A percentile compares a stretch with the other conserved stretches of the same genome.
Conservation (phyloP, 2,329 filamentous ascomycete species). For the Cladosporium oxysporum region DNA sequence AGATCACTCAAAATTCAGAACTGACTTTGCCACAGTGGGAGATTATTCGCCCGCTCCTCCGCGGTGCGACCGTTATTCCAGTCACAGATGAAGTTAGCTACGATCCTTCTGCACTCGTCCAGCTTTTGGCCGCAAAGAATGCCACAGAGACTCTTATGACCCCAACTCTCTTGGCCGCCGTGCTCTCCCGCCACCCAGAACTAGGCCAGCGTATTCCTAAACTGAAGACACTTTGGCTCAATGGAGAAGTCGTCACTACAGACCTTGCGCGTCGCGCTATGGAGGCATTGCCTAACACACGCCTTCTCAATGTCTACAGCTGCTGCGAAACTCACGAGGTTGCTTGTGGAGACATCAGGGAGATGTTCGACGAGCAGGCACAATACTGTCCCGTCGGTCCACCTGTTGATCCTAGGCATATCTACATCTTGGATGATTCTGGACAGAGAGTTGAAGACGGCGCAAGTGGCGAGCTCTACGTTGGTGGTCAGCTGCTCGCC, state of each 20-base stretch:
- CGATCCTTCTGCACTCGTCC: slow-evolving; percentile 72
- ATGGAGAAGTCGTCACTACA: slow-evolving; percentile 79
- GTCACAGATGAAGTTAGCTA: slow-evolving; percentile 77
- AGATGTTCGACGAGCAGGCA: slow-evolving; percentile 62
- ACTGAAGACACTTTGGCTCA: slow-evolving; percentile 73
- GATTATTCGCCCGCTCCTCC: slow-evolving; percentile 72
- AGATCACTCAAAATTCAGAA: not conserved
- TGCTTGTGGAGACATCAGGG: slow-evolving; percentile 72
- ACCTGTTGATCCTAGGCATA: slow-evolving; percentile 66
- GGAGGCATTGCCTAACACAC: slow-evolving; percentile 66
- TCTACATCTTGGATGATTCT: slow-evolving; percentile 71
- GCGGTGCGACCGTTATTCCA: slow-evolving; percentile 73
- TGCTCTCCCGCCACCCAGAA: slow-evolving; percentile 66
- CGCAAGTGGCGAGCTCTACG: slow-evolving; percentile 69
- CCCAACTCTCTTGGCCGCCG: slow-evolving; percentile 73
- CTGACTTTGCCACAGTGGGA: slow-evolving; percentile 58
- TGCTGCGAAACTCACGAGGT: slow-evolving; percentile 82
- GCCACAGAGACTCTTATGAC: slow-evolving; percentile 85
- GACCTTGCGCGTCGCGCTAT: slow-evolving; percentile 71
- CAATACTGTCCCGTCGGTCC: slow-evolving; percentile 74
- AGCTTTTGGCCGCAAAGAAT: slow-evolving; percentile 64
- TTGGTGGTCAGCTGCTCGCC: slow-evolving; percentile 73
- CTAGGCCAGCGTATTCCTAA: slow-evolving; percentile 65
- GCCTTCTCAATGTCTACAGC: slow-evolving; percentile 78
- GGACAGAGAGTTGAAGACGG: slow-evolving; percentile 65